These are phyloP conservation scores for Astragalus membranaceus DNA, from an alignment of 306 rosid genomes.

Conservation along the genomic window DNA sequence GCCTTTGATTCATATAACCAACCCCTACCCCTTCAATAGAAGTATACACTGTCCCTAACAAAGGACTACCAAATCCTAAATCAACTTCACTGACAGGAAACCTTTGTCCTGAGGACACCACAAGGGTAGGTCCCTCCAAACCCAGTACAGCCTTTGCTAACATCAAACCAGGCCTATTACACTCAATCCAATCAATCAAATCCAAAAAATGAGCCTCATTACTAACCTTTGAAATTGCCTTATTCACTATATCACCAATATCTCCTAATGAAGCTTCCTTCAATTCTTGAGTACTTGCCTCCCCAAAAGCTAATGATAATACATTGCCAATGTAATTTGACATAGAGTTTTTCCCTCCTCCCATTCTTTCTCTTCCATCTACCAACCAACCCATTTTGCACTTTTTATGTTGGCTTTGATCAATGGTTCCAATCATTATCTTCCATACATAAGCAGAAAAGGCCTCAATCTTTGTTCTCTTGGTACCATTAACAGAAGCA, in stretches of 20 bases:
- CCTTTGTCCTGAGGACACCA: constrained; percentile 64
- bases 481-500: constrained; percentile 36
- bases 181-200: constrained; percentile 80
- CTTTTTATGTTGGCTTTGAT: constrained; percentile 22
- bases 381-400: constrained; percentile 92
- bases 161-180: constrained; percentile 79
- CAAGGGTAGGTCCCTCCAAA: constrained; percentile 25
- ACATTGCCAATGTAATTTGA: constrained; percentile 79
- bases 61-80: constrained; percentile 76
- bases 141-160: constrained; percentile 57
- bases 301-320: constrained; percentile 57
- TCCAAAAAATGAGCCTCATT: constrained; percentile 71
- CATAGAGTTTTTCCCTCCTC: constrained; percentile 27
- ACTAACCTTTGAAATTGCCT: constrained; percentile 55
- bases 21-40: constrained; percentile 58
- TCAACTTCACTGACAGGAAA: constrained; percentile 72
- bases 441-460: constrained; percentile 83
- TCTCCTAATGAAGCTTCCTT: constrained; percentile 43
- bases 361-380: constrained; percentile 57
- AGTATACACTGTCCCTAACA: constrained; percentile 69
- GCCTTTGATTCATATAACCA: constrained; percentile 83
- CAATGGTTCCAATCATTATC: constrained; percentile 42
- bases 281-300: constrained; percentile 47
- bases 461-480: constrained; percentile 75
- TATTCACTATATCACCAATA: constrained; percentile 41